Evolutionary conservation across 805 yeast genomes (phyloP).

Genomic region (Starmera pachycereana): DNA sequence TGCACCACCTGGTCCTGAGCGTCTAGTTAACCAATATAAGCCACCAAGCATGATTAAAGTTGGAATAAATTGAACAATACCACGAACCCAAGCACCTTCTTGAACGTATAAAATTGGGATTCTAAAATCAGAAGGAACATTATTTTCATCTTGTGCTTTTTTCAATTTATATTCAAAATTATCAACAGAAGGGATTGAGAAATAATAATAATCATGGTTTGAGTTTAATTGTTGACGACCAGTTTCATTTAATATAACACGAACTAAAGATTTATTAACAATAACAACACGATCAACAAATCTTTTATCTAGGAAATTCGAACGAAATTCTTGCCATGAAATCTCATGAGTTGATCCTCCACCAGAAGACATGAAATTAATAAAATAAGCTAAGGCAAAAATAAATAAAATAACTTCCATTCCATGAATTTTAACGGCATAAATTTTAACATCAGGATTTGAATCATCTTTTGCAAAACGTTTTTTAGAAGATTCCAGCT

Average conservation of each 20-base stretch:
- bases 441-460: slow-evolving; percentile 22
- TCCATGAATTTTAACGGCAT: slow-evolving; percentile 23
- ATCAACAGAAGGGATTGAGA: slow-evolving; percentile 84
- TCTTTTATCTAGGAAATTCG: slow-evolving; percentile 64
- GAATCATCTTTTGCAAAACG: slow-evolving; percentile 15
- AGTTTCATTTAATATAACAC: slow-evolving; percentile 53
- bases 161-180: slow-evolving; percentile 74
- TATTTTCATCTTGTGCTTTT: slow-evolving; percentile 62
- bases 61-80: slow-evolving; percentile 73
- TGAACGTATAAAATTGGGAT: slow-evolving; percentile 75
- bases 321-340: slow-evolving; percentile 87
- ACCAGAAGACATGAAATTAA: slow-evolving; percentile 19
- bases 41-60: slow-evolving; percentile 85
- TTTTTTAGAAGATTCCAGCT: slow-evolving; percentile 5
- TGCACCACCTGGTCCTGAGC: slow-evolving; percentile 35
- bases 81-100: slow-evolving; percentile 56
- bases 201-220: slow-evolving; percentile 35
- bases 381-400: slow-evolving; percentile 20
- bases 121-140: slow-evolving; percentile 49
- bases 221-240: slow-evolving; percentile 40
- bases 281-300: slow-evolving; percentile 66
- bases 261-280: slow-evolving; percentile 66
- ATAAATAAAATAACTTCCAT: slow-evolving; percentile 24
- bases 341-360: slow-evolving; percentile 39
- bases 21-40: slow-evolving; percentile 68